Percentiles rank a stretch among this genome's conserved stretches.
These are phyloP conservation scores for Quercus alba DNA, from an alignment of 306 rosid genomes.

Conservation along the genomic window DNA sequence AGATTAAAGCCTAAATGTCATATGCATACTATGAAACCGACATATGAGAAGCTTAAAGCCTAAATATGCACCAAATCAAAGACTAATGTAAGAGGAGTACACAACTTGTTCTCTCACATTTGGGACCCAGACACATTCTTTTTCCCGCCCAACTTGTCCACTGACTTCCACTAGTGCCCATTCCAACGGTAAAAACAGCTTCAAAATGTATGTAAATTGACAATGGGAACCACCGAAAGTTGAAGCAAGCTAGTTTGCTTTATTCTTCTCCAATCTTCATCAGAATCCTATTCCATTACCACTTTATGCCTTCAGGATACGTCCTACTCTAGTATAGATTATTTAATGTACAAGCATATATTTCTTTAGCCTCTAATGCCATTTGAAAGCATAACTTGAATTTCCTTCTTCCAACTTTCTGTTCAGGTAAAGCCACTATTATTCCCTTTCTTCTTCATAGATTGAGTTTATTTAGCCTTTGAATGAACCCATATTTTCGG, in stretches of 20 bases:
- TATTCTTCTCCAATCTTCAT: slow-evolving; percentile 37
- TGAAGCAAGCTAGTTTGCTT: slow-evolving; percentile 21
- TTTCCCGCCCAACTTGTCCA: slow-evolving; percentile 17
- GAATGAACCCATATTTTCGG: background rate
- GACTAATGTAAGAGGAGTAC: background rate
- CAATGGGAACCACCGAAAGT: slow-evolving; percentile 13
- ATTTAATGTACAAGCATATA: slow-evolving; percentile 16
- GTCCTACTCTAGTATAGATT: background rate
- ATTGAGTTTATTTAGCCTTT: background rate
- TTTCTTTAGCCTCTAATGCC: slow-evolving; percentile 13
- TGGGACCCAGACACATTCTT: background rate
- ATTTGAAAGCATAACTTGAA: background rate
- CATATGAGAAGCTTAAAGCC: background rate
- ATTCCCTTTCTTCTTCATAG: background rate
- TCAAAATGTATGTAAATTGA: slow-evolving; percentile 9
- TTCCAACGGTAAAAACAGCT: slow-evolving; percentile 3
- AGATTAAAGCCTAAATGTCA: too few relatives aligned
- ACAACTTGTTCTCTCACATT: too few relatives aligned
- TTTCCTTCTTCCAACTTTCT: slow-evolving; percentile 1
- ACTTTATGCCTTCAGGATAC: slow-evolving; percentile 3
- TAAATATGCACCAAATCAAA: background rate
- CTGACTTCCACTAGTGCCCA: background rate
- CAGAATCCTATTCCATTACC: slow-evolving; percentile 50
- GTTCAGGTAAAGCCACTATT: slow-evolving; percentile 19
- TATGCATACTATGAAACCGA: background rate